These are phyloP conservation scores for Fragaria iinumae DNA, from an alignment of 306 rosid genomes.

Conservation along the genomic window DNA sequence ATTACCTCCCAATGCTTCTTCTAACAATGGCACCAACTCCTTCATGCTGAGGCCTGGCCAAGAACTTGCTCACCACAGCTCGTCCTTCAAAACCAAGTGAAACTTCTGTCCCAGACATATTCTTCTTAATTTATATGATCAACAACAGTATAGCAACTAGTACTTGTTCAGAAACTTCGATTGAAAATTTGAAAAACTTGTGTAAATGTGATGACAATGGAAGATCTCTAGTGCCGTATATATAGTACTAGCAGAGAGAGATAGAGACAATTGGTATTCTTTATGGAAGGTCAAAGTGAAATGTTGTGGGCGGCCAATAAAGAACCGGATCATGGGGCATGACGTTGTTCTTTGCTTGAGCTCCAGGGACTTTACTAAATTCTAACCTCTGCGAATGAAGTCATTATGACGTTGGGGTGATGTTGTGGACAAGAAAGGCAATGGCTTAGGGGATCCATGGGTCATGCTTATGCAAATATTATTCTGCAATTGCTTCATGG, in stretches of 20 bases:
- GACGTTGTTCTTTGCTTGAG: conserved; percentile 28
- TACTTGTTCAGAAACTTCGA: neutral
- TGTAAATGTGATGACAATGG: conserved; percentile 30
- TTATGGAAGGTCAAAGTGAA: conserved; percentile 42
- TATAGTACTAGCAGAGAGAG: conserved; percentile 17
- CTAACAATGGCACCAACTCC: conserved; percentile 94
- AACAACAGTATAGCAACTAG: neutral
- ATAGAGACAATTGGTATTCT: neutral
- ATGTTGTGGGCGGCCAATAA: conserved; percentile 39
- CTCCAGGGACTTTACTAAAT: conserved; percentile 23
- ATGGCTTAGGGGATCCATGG: conserved; percentile 10
- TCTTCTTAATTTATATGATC: neutral
- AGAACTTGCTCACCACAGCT: conserved; percentile 63
- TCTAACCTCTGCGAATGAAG: conserved; percentile 25
- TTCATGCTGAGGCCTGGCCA: conserved; percentile 90
- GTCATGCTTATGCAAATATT: conserved; percentile 7
- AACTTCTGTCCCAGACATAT: conserved; percentile 50
- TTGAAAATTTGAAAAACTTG: neutral
- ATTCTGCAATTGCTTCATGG: neutral
- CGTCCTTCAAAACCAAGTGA: conserved; percentile 51
- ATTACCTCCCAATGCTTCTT: conserved; percentile 93
- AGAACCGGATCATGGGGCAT: conserved; percentile 25
- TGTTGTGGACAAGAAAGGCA: conserved; percentile 13
- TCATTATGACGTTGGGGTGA: conserved; percentile 66
- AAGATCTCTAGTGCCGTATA: conserved; percentile 27